Evolutionary conservation across 768 basidiomycete species (phyloP).

Genomic region (Xerocomellus dryophilus): DNA sequence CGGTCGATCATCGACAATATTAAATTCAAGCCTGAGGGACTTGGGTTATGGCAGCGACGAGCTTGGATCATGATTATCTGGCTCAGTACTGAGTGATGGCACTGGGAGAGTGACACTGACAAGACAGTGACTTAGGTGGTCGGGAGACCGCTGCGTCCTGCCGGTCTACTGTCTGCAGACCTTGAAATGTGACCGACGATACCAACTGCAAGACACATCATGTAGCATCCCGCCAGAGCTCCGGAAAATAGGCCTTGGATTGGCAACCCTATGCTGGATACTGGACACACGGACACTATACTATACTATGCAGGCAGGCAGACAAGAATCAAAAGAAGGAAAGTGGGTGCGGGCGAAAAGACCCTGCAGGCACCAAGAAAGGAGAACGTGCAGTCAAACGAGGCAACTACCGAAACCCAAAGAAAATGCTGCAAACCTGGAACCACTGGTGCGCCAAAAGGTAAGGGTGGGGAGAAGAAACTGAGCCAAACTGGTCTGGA

Average conservation of each 20-base stretch:
- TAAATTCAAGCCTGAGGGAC: no score
- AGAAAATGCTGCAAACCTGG: not conserved
- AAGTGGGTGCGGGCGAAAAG: not conserved
- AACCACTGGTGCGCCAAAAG: not conserved
- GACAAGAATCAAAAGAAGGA: not conserved
- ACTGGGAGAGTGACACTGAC: no score
- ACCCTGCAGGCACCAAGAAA: constrained; percentile 3
- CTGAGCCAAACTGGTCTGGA: not conserved
- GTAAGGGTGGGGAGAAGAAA: not conserved
- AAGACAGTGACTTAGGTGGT: no score
- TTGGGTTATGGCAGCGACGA: no score
- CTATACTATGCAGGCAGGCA: not conserved
- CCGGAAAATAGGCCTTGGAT: not conserved
- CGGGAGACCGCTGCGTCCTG: no score
- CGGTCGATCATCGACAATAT: no score
- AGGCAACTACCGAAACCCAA: not conserved
- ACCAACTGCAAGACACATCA: no score
- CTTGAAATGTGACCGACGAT: no score
- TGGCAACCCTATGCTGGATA: not conserved
- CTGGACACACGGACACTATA: not conserved
- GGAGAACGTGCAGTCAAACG: not conserved
- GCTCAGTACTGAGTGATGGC: no score
- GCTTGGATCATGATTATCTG: no score
- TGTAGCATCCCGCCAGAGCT: no score
- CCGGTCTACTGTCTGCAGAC: no score